Conservation (phyloP, 169 alveolate genomes). For the Pseudocohnilembus persalinus region DNA sequence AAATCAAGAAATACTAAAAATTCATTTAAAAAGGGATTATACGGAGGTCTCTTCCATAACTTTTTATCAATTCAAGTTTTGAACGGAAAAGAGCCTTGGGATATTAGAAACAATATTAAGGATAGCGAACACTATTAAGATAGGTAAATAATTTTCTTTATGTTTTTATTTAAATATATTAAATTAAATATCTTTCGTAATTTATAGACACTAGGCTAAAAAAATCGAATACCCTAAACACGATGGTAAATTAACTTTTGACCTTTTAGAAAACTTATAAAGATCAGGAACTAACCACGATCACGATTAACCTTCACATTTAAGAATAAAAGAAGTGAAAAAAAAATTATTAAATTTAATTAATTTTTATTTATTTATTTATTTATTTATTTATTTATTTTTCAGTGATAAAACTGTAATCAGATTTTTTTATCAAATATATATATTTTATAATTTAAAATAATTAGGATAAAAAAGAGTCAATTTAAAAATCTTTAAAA, state of each 20-base stretch:
- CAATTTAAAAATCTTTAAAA: constrained; percentile 53
- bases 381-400: no score
- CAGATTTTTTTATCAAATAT: no score
- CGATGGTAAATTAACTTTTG: constrained; percentile 86
- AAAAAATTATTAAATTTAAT: no score
- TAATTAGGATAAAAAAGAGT: constrained; percentile 8
- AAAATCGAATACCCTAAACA: constrained; percentile 79
- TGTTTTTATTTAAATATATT: no score
- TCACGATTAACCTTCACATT: constrained; percentile 89
- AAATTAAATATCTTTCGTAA: no score
- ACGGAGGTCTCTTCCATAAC: constrained; percentile 63
- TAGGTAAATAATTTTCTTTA: constrained; percentile 48
- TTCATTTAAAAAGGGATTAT: constrained; percentile 63
- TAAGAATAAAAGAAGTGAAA: constrained; percentile 61
- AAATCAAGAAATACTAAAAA: constrained; percentile 70
- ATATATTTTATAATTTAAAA: not conserved
- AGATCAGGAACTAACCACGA: constrained; percentile 82
- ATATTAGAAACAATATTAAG: constrained; percentile 40
- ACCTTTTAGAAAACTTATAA: constrained; percentile 71
- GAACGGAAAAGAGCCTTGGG: constrained; percentile 80
- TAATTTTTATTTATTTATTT: no score
- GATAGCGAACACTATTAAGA: constrained; percentile 72
- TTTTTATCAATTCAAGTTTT: constrained; percentile 47
- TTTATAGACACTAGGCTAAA: not conserved
- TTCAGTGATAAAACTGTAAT: no score